phyloP scores from a whole-genome alignment of 1,284 basidiomycete species.

The Naganishia sp. region DNA sequence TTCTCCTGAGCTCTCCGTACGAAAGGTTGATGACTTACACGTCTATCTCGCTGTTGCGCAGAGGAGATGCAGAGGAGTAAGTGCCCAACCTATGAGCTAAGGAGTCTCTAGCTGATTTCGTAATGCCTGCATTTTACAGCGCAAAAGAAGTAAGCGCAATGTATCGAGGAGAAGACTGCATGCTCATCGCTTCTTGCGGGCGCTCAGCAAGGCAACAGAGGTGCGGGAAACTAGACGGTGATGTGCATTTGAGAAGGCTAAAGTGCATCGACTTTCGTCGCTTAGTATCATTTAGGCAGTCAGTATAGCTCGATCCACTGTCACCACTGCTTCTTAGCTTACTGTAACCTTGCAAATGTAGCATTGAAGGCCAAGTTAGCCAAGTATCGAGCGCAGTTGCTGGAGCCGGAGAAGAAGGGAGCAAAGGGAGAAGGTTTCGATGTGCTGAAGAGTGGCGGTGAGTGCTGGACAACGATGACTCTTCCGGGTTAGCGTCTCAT shows the following conservation, averaged over 20 bases:
- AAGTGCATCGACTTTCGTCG: neutral
- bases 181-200: neutral
- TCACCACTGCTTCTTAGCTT: neutral
- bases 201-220: slow-evolving; percentile 22
- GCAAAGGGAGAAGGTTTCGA: slow-evolving; percentile 86
- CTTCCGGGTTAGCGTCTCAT: neutral
- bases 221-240: neutral
- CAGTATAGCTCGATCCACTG: neutral
- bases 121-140: slow-evolving; percentile 57
- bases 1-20: too few species aligned
- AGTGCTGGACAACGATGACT: slow-evolving; percentile 28
- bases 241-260: neutral
- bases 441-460: slow-evolving; percentile 82
- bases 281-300: slow-evolving; percentile 30
- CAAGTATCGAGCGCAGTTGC: slow-evolving; percentile 82
- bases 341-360: slow-evolving; percentile 32
- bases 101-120: slow-evolving; percentile 5
- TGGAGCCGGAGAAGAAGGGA: slow-evolving; percentile 80
- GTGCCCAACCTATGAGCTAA: slow-evolving; percentile 48
- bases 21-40: neutral
- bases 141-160: slow-evolving; percentile 80
- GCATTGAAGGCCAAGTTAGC: slow-evolving; percentile 88
- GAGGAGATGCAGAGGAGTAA: slow-evolving; percentile 93
- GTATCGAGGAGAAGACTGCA: neutral
- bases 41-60: slow-evolving; percentile 47